Conservation (phyloP, 208 protist species). For the Crithidia expoeki region DNA sequence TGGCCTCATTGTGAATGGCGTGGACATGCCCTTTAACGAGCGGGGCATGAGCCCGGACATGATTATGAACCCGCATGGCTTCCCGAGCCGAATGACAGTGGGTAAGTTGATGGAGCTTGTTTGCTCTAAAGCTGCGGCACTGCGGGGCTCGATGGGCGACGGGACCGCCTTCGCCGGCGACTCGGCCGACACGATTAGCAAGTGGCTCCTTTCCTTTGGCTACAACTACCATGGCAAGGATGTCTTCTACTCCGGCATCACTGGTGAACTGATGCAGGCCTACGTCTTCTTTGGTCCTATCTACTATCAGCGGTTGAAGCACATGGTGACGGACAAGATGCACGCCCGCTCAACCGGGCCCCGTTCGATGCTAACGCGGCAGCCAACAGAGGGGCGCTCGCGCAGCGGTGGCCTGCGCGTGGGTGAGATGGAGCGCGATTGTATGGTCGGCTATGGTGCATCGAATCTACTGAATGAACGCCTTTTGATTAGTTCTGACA, state of each 20-base stretch:
- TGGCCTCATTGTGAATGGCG: conserved; percentile 98
- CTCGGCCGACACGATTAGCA: conserved; percentile 92
- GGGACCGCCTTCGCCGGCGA: conserved; percentile 97
- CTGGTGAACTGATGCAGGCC: conserved; percentile 96
- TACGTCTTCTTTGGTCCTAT: conserved; percentile 99
- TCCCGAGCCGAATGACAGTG: conserved; percentile 99
- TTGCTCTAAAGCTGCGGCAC: conserved; percentile 95
- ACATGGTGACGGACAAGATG: conserved; percentile 99
- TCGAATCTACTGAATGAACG: conserved; percentile 97
- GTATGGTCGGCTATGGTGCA: conserved; percentile 97
- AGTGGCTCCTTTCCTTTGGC: conserved; percentile 85
- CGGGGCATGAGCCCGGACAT: conserved; percentile 98
- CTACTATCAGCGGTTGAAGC: conserved; percentile 99
- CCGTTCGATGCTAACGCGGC: conserved; percentile 96
- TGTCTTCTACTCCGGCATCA: conserved; percentile 95
- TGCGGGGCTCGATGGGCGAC: conserved; percentile 92
- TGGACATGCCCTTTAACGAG: conserved; percentile 99
- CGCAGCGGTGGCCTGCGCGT: conserved; percentile 99
- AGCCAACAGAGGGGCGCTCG: conserved; percentile 99
- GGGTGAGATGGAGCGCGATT: conserved; percentile 99
- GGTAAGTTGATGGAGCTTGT: conserved; percentile 99
- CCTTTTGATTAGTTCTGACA: conserved; percentile 97
- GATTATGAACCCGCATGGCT: conserved; percentile 99
- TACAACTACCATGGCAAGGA: conserved; percentile 99
- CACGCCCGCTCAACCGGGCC: conserved; percentile 97